Evolutionary conservation across 371 early-diverging fungal genomes (phyloP), one percentile per base, ranked within the genome.

Genomic region (Mortierella sp.): DNA sequence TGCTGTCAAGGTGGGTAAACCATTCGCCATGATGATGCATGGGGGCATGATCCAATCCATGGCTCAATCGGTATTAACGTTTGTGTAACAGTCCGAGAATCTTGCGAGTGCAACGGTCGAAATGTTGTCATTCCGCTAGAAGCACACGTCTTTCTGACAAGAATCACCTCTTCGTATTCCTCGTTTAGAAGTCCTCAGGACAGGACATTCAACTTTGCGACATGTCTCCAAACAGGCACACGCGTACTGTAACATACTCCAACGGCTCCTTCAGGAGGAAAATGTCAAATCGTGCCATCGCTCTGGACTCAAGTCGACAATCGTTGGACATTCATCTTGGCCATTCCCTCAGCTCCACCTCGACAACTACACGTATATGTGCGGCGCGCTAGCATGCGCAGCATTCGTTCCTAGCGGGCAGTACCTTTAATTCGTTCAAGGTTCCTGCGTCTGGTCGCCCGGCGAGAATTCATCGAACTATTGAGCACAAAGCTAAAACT

Each of bases 121-220:
- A 57, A 67, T 67, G 67, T 67, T 67, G 60, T 56, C 37, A 67
- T 67, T 67, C 50, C 3, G 49, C 24, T 31, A 49, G 31, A 54
- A 45, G 27, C 13, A 47, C 45, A 44, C 60, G 60, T 60, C 54
- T 60, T 67, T 47, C 24, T 25, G 29, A 17, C 28, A 24, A 37
- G 51, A 39, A 53, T 54, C 49, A 41, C 47, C 44, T 43, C 24
- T 49, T 55, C 41, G 29, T 39, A 25, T 53, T 44, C 43, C 51
- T 41, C 41, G 37, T 16, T 7, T 29, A 27, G 8, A 28, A 8
- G 29, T 16, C 39, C 39, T 14, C 39, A 39, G 39, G 7, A 39
- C 39, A 39, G 39, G 39, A 43, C 44, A 14, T n/a, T 14, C n/a
- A 43, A 17, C 4, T n/a, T n/a, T n/a, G n/a, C n/a, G n/a, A n/a